Percentiles rank a stretch among this genome's conserved stretches.
phyloP scores from a whole-genome alignment of 1,284 basidiomycete genomes.

The Ustilago sp. region DNA sequence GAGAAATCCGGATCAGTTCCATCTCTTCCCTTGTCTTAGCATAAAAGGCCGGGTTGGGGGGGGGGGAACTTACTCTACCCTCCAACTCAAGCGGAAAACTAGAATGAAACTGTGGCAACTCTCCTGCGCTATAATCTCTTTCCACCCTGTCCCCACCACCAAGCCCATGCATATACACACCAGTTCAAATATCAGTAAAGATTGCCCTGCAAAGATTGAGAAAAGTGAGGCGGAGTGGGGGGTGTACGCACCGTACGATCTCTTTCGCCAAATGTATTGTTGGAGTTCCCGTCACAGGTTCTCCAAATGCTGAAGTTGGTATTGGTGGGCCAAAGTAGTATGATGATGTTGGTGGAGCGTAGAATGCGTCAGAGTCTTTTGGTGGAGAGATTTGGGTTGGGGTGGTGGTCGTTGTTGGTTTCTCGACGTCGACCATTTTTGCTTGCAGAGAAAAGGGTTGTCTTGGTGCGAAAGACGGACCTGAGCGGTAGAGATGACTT shows the following conservation, averaged over 20 bases:
- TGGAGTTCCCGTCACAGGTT: constrained; percentile 80
- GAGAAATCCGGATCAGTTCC: no score
- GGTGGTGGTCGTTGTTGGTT: not conserved
- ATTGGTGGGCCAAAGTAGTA: constrained; percentile 60
- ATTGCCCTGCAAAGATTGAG: not conserved
- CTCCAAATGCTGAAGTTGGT: constrained; percentile 77
- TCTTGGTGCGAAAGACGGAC: no score
- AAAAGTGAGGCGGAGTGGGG: not conserved
- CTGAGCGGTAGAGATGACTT: no score
- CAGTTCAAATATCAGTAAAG: not conserved
- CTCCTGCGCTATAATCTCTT: constrained; percentile 83
- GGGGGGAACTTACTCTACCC: constrained; percentile 74
- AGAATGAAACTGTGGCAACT: constrained; percentile 80
- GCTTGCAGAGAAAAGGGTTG: no score
- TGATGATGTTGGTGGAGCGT: constrained; percentile 25
- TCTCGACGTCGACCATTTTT: not conserved
- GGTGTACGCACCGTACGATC: constrained; percentile 73
- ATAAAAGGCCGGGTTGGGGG: not conserved
- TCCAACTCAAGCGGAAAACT: constrained; percentile 85
- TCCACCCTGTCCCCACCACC: constrained; percentile 73
- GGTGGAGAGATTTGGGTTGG: not conserved
- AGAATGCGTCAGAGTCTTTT: not conserved
- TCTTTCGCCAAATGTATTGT: constrained; percentile 86
- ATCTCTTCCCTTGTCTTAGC: no score
- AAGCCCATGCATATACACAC: no score